Evolutionary conservation across 208 protist species (phyloP).

Genomic region (Trypanosoma melophagium): DNA sequence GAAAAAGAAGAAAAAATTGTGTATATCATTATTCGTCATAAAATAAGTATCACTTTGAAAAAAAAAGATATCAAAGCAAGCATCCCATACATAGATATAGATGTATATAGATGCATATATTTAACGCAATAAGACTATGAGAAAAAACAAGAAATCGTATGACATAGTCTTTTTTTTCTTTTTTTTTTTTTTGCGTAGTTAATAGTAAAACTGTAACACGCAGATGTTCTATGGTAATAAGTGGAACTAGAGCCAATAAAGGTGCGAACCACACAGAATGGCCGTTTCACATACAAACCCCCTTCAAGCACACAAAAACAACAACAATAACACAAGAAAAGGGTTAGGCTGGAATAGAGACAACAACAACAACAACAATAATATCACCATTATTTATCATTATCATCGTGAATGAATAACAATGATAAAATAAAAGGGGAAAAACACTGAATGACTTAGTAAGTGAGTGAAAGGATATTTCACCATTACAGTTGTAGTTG

Average conservation of each 20-base stretch:
- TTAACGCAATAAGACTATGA: no score
- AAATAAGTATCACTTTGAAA: constrained; percentile 11
- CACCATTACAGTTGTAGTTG: no score
- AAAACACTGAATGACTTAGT: neutral
- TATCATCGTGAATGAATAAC: neutral
- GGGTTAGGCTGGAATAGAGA: no score
- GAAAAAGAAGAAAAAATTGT: constrained; percentile 1
- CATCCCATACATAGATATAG: no score
- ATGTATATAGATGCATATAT: no score
- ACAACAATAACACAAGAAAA: neutral
- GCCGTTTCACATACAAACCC: neutral
- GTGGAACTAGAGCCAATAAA: neutral
- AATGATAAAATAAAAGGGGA: neutral
- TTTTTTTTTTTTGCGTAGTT: neutral
- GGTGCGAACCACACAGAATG: neutral
- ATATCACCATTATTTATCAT: no score
- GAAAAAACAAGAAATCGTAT: neutral
- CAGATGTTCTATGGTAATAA: constrained; percentile 6
- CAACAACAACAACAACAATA: no score
- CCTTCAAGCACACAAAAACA: no score
- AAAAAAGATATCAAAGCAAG: constrained; percentile 19
- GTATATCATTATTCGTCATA: no score
- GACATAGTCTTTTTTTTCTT: constrained; percentile 12
- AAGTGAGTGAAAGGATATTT: neutral
- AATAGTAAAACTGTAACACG: neutral